A percentile compares a stretch with the other conserved stretches of the same genome.
Conservation (phyloP, 192 early-diverging fungal genomes). For the Thamnidium elegans region DNA sequence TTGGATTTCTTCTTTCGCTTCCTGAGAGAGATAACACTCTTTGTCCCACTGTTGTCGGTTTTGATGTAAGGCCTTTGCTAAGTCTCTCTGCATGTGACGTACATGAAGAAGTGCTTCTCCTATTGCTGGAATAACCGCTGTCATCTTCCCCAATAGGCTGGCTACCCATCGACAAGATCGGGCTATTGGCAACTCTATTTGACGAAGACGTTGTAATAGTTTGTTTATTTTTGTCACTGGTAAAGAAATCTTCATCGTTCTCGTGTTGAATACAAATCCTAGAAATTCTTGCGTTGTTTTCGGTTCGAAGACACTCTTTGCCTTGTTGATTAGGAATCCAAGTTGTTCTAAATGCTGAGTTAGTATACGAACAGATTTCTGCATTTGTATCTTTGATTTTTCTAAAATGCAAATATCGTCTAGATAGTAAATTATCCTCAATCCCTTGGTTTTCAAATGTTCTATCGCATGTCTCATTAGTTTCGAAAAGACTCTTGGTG, state of each 20-base stretch:
- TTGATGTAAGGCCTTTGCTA: neutral
- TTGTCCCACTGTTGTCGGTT: constrained; percentile 5
- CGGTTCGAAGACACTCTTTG: neutral
- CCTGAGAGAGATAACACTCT: neutral
- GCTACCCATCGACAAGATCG: constrained; percentile 9
- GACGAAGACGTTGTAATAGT: neutral
- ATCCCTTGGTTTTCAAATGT: neutral
- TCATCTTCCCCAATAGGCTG: constrained; percentile 14
- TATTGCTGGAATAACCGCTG: constrained; percentile 18
- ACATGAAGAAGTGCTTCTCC: constrained; percentile 13
- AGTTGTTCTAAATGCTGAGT: neutral
- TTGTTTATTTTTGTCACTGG: neutral
- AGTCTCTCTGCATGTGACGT: too few relatives aligned
- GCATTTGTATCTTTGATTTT: neutral
- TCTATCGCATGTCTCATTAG: constrained; percentile 11
- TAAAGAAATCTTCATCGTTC: neutral
- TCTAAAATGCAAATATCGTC: constrained; percentile 12
- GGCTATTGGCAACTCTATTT: neutral
- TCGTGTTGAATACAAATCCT: neutral
- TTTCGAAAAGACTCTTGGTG: constrained; percentile 7
- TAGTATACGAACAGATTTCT: neutral
- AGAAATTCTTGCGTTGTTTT: neutral
- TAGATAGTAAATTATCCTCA: constrained; percentile 10
- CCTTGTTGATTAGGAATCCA: neutral
- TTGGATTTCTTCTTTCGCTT: neutral